A percentile compares a stretch with the other conserved stretches of the same genome.
Conservation (phyloP, 1,284 basidiomycete species). For the Polyporus tsugae region DNA sequence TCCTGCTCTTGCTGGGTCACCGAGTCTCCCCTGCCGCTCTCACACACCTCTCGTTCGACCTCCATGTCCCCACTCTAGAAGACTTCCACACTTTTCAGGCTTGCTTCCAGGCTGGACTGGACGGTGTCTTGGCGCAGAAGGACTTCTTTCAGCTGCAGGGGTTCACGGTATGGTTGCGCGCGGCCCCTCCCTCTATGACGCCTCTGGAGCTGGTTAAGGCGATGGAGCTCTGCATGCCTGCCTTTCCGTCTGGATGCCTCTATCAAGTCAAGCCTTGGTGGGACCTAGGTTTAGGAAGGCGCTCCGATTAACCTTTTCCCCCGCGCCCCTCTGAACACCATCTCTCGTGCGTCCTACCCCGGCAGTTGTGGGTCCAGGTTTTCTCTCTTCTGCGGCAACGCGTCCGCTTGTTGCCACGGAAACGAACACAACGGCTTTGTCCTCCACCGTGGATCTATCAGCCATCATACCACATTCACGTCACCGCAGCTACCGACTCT, state of each 20-base stretch:
- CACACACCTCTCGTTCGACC: constrained; percentile 18
- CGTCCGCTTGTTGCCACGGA: constrained; percentile 3
- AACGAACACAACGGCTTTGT: neutral
- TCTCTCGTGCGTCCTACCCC: neutral
- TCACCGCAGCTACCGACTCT: neutral
- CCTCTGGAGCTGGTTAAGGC: constrained; percentile 11
- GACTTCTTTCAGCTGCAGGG: constrained; percentile 19
- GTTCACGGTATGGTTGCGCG: constrained; percentile 25
- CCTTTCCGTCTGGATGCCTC: constrained; percentile 14
- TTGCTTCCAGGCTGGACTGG: constrained; percentile 8
- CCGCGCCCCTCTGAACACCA: neutral
- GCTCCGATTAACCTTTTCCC: constrained; percentile 1
- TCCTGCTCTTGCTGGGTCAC: constrained; percentile 13
- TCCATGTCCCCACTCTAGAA: constrained; percentile 16
- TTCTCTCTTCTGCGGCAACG: neutral
- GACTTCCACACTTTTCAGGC: constrained; percentile 5
- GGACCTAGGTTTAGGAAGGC: constrained; percentile 10
- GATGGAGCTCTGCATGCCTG: constrained; percentile 24
- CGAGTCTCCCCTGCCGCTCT: constrained; percentile 19
- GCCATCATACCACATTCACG: constrained; percentile 16
- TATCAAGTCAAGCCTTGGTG: constrained; percentile 26
- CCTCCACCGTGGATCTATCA: constrained; percentile 8
- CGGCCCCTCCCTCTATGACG: constrained; percentile 19
- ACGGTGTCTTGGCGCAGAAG: constrained; percentile 14
- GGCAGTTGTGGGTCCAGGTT: constrained; percentile 21